phyloP scores from a whole-genome alignment of 176 grass and related monocot species.

The Aegilops tauschii region DNA sequence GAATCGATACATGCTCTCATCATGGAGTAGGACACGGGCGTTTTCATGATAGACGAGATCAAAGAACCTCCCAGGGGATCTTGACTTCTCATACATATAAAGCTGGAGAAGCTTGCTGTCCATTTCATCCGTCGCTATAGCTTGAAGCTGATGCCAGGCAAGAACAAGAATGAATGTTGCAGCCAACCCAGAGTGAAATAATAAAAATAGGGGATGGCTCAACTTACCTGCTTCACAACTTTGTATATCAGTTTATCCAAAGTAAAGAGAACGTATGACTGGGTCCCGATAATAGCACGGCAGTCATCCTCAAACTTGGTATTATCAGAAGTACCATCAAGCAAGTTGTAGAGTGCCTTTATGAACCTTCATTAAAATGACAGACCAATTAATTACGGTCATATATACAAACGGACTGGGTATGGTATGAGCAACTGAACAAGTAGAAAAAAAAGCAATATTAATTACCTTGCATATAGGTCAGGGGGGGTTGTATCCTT shows the following conservation, averaged over 20 bases:
- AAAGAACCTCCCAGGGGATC: slow-evolving; percentile 72
- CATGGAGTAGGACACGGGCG: slow-evolving; percentile 87
- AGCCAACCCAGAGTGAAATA: neutral
- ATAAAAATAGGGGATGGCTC: neutral
- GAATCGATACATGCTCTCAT: slow-evolving; percentile 92
- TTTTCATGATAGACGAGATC: slow-evolving; percentile 99
- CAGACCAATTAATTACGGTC: neutral
- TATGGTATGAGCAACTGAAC: neutral
- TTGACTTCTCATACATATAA: slow-evolving; percentile 93
- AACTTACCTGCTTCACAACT: slow-evolving; percentile 86
- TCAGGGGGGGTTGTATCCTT: slow-evolving; percentile 91
- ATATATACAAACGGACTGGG: neutral
- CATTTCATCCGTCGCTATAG: slow-evolving; percentile 95
- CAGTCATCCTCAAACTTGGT: slow-evolving; percentile 99
- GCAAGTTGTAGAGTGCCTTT: slow-evolving; percentile 78
- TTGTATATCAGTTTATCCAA: slow-evolving; percentile 99
- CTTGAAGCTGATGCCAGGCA: slow-evolving; percentile 80
- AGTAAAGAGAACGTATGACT: slow-evolving; percentile 98
- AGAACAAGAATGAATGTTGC: slow-evolving; percentile 16
- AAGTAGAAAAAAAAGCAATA: slow-evolving; percentile 7
- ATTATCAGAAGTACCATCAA: slow-evolving; percentile 97
- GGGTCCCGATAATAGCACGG: slow-evolving; percentile 91
- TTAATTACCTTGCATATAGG: slow-evolving; percentile 96
- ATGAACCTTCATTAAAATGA: slow-evolving; percentile 66
- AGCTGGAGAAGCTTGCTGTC: slow-evolving; percentile 96